Conservation (phyloP, 768 basidiomycete species). For the Rossbeevera mucosa region DNA sequence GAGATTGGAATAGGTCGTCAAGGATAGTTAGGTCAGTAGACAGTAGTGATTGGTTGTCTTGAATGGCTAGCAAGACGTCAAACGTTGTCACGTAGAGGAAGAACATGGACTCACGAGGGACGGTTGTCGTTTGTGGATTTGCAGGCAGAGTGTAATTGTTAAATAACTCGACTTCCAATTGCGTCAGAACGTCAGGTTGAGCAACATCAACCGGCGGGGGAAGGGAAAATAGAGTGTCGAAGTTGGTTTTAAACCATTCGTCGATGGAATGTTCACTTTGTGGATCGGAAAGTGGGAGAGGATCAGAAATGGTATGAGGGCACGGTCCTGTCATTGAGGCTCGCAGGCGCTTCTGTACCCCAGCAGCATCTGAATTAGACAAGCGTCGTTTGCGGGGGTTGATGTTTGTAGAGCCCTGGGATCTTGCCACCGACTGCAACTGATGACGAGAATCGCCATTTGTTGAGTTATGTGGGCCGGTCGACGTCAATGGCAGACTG, state of each 20-base stretch:
- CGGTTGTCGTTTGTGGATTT: not conserved
- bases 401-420: no score
- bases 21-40: not conserved
- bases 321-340: constrained; percentile 13
- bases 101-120: not conserved
- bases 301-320: constrained; percentile 28
- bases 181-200: constrained; percentile 23
- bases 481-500: no score
- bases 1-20: not conserved
- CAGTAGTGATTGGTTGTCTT: not conserved
- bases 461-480: no score
- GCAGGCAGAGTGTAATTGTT: constrained; percentile 18
- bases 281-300: constrained; percentile 6
- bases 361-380: constrained; percentile 28
- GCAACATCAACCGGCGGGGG: constrained; percentile 2
- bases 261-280: constrained; percentile 27
- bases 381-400: constrained; percentile 2
- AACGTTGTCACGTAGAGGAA: not conserved
- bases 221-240: constrained; percentile 18
- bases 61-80: not conserved
- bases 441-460: no score
- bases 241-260: constrained; percentile 33
- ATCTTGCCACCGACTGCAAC: no score
- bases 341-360: constrained; percentile 26
- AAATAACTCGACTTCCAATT: constrained; percentile 33